These are phyloP conservation scores for Apiospora koreana DNA, from an alignment of 2,329 filamentous ascomycete species.

Conservation along the genomic window DNA sequence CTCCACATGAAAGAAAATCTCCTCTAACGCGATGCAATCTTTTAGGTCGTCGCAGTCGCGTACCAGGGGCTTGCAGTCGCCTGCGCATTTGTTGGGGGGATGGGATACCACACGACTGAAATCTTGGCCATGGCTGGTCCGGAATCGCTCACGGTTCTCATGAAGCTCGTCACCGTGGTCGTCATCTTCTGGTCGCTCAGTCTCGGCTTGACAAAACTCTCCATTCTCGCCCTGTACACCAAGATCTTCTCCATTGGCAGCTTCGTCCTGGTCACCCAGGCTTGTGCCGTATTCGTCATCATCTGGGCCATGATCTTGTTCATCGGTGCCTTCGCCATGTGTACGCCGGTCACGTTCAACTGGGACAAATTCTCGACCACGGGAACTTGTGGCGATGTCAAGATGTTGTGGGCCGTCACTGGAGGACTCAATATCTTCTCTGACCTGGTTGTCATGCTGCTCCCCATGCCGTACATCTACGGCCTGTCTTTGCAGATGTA, in stretches of 20 bases:
- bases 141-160: background rate
- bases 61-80: background rate
- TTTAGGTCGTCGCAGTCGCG: background rate
- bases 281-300: background rate
- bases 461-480: constrained; percentile 35
- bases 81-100: background rate
- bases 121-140: background rate
- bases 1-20: too few species aligned
- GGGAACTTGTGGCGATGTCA: constrained; percentile 9
- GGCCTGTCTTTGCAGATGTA: constrained; percentile 30
- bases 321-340: constrained; percentile 18
- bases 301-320: constrained; percentile 17
- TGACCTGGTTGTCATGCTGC: constrained; percentile 31
- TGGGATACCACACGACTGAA: constrained; percentile 4
- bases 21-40: background rate
- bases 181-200: constrained; percentile 10
- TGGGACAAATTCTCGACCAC: constrained; percentile 12
- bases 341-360: constrained; percentile 14
- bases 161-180: background rate
- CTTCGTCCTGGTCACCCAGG: background rate
- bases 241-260: constrained; percentile 3
- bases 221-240: constrained; percentile 3
- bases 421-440: constrained; percentile 33
- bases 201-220: background rate
- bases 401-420: constrained; percentile 30